Conservation (phyloP, 2,329 filamentous ascomycete species). For the Arthrobotrys conoides region DNA sequence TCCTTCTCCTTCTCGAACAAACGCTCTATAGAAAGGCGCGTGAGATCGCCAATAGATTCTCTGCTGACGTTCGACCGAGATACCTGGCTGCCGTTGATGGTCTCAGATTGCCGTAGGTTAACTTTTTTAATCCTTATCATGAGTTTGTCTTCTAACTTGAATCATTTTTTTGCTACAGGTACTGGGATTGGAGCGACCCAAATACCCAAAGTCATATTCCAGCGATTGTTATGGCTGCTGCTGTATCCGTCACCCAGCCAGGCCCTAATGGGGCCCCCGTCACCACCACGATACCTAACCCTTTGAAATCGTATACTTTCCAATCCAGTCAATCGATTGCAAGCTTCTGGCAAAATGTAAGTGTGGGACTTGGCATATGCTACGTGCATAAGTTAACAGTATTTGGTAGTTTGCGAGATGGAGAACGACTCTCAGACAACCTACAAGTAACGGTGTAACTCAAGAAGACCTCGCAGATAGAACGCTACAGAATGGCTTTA, state of each 20-base stretch:
- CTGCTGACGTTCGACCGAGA: conserved; percentile 52
- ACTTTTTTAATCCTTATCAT: not conserved
- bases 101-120: conserved; percentile 62
- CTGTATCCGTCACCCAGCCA: conserved; percentile 59
- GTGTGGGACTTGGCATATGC: not conserved
- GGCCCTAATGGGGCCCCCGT: conserved; percentile 42
- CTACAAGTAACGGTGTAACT: conserved; percentile 21
- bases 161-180: conserved; percentile 43
- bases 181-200: conserved; percentile 63
- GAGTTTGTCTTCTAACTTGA: not conserved
- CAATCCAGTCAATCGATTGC: conserved; percentile 36
- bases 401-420: conserved; percentile 48
- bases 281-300: conserved; percentile 42
- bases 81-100: conserved; percentile 60
- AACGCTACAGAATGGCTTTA: conserved; percentile 37
- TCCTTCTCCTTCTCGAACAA: conserved; percentile 64
- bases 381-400: not conserved
- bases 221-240: conserved; percentile 33
- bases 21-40: conserved; percentile 53
- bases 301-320: conserved; percentile 44
- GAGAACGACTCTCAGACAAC: conserved; percentile 45
- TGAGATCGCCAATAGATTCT: conserved; percentile 60
- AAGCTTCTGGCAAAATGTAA: conserved; percentile 38
- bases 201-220: conserved; percentile 60
- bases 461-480: conserved; percentile 38